A percentile compares a stretch with the other conserved stretches of the same genome.
These are phyloP conservation scores for Cryptococcus floricola DNA, from an alignment of 1,284 basidiomycete genomes.

Conservation along the genomic window DNA sequence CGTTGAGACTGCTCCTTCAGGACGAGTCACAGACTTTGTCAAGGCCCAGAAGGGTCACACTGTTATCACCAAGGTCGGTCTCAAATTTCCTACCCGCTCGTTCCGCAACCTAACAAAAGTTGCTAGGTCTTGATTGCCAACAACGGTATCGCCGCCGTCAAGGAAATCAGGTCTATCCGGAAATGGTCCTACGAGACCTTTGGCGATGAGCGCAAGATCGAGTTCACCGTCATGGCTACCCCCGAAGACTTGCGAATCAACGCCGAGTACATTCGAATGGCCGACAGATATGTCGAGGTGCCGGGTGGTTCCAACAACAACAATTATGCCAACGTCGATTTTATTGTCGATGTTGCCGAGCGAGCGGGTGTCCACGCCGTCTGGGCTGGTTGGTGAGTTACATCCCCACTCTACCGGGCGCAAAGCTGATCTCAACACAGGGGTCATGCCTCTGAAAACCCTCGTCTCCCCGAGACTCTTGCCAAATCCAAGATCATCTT, in stretches of 20 bases:
- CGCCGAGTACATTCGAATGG: constrained; percentile 99
- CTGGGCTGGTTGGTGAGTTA: constrained; percentile 88
- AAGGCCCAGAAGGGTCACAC: constrained; percentile 90
- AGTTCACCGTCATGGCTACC: constrained; percentile 99
- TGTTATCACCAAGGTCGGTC: constrained; percentile 89
- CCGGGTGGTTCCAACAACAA: constrained; percentile 99
- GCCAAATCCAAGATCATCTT: constrained; percentile 94
- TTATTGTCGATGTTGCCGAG: constrained; percentile 98
- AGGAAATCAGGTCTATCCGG: constrained; percentile 96
- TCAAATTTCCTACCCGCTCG: neutral
- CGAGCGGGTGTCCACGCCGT: constrained; percentile 96
- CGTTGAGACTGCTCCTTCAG: constrained; percentile 72
- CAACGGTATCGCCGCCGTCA: constrained; percentile 98
- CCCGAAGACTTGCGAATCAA: constrained; percentile 95
- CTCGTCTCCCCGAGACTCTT: constrained; percentile 91
- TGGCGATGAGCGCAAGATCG: constrained; percentile 89
- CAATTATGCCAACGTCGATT: constrained; percentile 99
- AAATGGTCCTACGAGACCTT: constrained; percentile 99
- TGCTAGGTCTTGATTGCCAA: constrained; percentile 88
- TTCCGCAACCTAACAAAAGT: constrained; percentile 1
- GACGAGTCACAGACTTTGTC: constrained; percentile 87
- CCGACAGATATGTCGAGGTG: constrained; percentile 97
- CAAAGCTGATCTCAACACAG: constrained; percentile 27
- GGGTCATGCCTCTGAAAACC: constrained; percentile 99
- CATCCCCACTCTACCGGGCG: neutral